A percentile compares a stretch with the other conserved stretches of the same genome.
Conservation (phyloP, 2,329 filamentous ascomycete genomes). For the Helotiales sp. region DNA sequence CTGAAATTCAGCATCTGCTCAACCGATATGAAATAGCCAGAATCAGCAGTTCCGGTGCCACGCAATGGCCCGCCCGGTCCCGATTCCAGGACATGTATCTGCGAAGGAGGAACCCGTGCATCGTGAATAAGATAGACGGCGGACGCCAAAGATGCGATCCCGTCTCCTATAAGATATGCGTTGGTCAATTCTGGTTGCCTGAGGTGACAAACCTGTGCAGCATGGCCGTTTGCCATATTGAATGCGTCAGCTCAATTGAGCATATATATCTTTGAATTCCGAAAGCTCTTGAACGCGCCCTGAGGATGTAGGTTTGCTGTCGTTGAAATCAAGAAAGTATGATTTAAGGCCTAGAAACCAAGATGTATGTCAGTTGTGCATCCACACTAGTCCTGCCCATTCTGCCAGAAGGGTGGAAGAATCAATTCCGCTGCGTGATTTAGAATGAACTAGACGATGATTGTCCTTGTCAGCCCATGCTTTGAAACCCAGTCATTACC, state of each 20-base stretch:
- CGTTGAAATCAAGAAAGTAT: background rate
- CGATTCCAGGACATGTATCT: slow-evolving; percentile 43
- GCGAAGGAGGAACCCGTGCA: slow-evolving; percentile 38
- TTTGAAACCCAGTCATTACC: background rate
- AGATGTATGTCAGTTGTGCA: background rate
- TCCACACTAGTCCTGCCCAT: background rate
- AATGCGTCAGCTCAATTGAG: background rate
- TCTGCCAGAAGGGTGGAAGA: background rate
- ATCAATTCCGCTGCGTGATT: background rate
- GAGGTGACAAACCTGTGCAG: background rate
- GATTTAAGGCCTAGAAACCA: background rate
- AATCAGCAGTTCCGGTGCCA: slow-evolving; percentile 27
- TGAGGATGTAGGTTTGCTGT: background rate
- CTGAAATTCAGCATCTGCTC: slow-evolving; percentile 43
- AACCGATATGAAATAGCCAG: slow-evolving; percentile 39
- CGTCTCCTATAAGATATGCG: slow-evolving; percentile 42
- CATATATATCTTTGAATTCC: background rate
- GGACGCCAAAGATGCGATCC: slow-evolving; percentile 42
- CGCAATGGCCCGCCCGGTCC: slow-evolving; percentile 38
- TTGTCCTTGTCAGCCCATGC: background rate
- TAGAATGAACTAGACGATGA: background rate
- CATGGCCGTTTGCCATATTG: background rate
- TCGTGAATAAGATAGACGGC: slow-evolving; percentile 42
- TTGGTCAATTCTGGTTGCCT: slow-evolving; percentile 35
- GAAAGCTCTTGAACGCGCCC: background rate